Percentiles rank a stretch among this genome's conserved stretches.
These are phyloP conservation scores for Ceratocystis ficicola DNA, from an alignment of 2,329 filamentous ascomycete genomes.

Conservation along the genomic window DNA sequence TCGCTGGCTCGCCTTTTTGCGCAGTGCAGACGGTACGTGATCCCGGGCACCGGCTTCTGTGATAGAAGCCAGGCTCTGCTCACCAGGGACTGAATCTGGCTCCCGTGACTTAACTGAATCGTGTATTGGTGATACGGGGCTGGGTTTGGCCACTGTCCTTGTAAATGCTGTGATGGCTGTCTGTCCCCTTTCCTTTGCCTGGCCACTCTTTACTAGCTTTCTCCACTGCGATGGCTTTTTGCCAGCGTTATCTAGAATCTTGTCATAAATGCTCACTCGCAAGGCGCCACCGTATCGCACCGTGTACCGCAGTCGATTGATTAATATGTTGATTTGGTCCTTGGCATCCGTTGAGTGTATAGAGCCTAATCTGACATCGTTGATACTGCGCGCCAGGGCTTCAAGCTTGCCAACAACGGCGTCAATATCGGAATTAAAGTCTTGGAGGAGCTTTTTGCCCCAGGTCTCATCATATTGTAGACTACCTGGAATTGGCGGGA, in stretches of 20 bases:
- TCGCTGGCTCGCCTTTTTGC: background rate
- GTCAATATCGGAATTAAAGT: slow-evolving; percentile 64
- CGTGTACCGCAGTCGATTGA: slow-evolving; percentile 57
- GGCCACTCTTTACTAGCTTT: slow-evolving; percentile 28
- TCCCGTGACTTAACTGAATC: background rate
- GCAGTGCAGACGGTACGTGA: background rate
- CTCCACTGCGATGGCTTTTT: background rate
- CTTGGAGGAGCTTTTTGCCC: slow-evolving; percentile 25
- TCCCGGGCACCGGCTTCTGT: background rate
- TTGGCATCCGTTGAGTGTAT: slow-evolving; percentile 66
- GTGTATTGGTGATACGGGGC: background rate
- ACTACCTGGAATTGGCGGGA: slow-evolving; percentile 1
- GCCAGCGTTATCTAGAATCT: slow-evolving; percentile 22
- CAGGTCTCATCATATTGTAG: slow-evolving; percentile 26
- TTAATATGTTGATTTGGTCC: slow-evolving; percentile 59
- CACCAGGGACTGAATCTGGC: background rate
- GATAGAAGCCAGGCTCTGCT: background rate
- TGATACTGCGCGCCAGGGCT: slow-evolving; percentile 48
- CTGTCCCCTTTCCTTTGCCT: slow-evolving; percentile 35
- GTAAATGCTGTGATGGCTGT: slow-evolving; percentile 41
- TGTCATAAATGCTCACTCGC: slow-evolving; percentile 42
- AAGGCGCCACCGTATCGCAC: slow-evolving; percentile 52
- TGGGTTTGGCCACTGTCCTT: background rate
- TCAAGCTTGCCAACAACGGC: slow-evolving; percentile 49
- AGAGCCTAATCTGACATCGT: slow-evolving; percentile 60